Evolutionary conservation across 495 filamentous ascomycete genomes (phyloP), one percentile per base, ranked within the genome.

Genomic region (Xylaria venustula): DNA sequence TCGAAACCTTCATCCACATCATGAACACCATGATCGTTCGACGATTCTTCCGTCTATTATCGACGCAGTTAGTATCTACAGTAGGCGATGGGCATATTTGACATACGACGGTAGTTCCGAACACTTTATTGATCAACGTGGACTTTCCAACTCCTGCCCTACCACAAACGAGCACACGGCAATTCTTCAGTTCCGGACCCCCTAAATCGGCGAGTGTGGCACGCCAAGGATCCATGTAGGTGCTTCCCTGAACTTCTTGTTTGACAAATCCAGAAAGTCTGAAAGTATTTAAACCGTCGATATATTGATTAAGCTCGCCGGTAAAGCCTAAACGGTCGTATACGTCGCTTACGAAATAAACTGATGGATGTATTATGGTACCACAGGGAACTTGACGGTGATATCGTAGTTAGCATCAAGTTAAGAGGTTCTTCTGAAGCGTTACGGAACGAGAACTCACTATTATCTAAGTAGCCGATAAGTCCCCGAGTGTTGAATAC

Each of bases 61-160:
- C 41, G 3, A 34, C 36, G n/a, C 12, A 55, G 37, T 60, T 45
- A 52, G 37, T 14, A 32, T 36, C n/a, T 1, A 3, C 7, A 40
- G 3, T 15, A 40, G 37, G 3, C 14, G 14, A 40, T 40, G 15
- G 14, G 37, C 30, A 40, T 15, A 15, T 12, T 40, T 11, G 11
- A 52, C 58, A 45, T 17, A 61, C 58, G 40, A 61, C 58, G 7
- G 54, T 12, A 7, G 58, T 15, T 9, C 72, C 72, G 53, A 75
- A 75, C 9, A 71, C 69, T 53, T 72, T 66, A 44, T 73, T 75
- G 53, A 73, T 68, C 22, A 75, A 54, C 7, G 72, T 75, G 4
- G 72, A 75, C 40, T 75, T 75, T 22, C 72, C 72, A 11, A 72
- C 69, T 6, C 72, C 72, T 8, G 72, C 73, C 28, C 71, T 68